phyloP scores from a whole-genome alignment of 352 stramenopile genomes.

The Globisporangium mamillatum region DNA sequence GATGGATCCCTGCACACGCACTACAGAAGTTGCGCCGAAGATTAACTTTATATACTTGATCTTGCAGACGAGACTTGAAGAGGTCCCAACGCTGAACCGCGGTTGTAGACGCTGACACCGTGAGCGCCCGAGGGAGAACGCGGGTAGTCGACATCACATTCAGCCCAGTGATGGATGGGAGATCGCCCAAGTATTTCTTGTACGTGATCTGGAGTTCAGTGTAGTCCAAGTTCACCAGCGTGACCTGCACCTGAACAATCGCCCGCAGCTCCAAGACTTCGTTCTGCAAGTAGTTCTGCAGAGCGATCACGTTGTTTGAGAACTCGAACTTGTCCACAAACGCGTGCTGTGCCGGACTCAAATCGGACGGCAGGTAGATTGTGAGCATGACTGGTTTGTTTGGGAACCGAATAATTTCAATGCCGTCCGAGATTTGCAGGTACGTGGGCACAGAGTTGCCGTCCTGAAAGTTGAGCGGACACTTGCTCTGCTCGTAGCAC shows the following conservation, averaged over 20 bases:
- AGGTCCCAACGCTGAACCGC: constrained; percentile 2
- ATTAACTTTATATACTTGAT: not conserved
- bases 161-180: constrained; percentile 1
- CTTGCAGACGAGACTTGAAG: not conserved
- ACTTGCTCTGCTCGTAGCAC: constrained; percentile 12
- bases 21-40: not conserved
- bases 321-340: constrained; percentile 11
- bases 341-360: not conserved
- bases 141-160: not conserved
- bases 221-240: not conserved
- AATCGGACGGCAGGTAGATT: not conserved
- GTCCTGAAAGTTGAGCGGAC: constrained; percentile 7
- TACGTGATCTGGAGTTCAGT: constrained; percentile 7
- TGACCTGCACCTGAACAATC: not conserved
- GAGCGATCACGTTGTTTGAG: not conserved
- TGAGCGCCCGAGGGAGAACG: not conserved
- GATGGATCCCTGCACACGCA: not conserved
- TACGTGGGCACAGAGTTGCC: constrained; percentile 5
- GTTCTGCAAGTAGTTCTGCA: constrained; percentile 3
- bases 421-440: constrained; percentile 1
- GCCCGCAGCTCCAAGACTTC: constrained; percentile 1
- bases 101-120: not conserved
- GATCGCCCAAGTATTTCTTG: constrained; percentile 9
- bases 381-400: not conserved
- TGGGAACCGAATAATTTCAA: constrained; percentile 5